These are phyloP conservation scores for Poa pratensis DNA, from an alignment of 176 grass and related monocot species.

Conservation along the genomic window DNA sequence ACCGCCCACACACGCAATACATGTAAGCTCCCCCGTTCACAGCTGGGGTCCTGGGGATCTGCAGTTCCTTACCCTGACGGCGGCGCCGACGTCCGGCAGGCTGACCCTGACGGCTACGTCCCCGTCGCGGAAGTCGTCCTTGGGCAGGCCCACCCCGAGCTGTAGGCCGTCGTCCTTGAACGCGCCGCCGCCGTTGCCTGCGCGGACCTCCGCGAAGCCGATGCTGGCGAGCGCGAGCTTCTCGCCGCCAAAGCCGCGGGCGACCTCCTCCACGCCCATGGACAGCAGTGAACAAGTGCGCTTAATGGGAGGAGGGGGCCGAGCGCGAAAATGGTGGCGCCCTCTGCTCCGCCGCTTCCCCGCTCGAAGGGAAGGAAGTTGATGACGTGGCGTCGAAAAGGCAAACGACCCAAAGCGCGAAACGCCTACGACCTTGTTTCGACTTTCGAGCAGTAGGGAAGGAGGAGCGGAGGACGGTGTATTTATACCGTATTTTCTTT, in stretches of 20 bases:
- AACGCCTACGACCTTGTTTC: neutral
- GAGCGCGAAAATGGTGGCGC: neutral
- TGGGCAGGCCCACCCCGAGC: slow-evolving; percentile 27
- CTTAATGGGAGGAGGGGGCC: neutral
- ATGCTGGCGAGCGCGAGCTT: slow-evolving; percentile 55
- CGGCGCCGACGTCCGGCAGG: slow-evolving; percentile 11
- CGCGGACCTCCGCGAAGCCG: slow-evolving; percentile 44
- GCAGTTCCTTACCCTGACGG: slow-evolving; percentile 41
- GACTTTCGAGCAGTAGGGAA: no score
- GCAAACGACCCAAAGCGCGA: slow-evolving; percentile 5
- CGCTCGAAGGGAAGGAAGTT: neutral
- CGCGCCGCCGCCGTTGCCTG: neutral
- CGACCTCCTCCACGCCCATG: slow-evolving; percentile 34
- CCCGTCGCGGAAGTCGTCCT: slow-evolving; percentile 19
- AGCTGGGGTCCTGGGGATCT: slow-evolving; percentile 21
- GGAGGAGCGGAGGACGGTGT: neutral
- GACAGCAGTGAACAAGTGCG: neutral
- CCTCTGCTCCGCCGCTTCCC: neutral
- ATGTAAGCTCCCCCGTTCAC: no score
- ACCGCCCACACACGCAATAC: no score
- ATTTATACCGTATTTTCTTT: slow-evolving; percentile 9
- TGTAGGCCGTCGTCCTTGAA: slow-evolving; percentile 31
- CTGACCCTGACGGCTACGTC: neutral
- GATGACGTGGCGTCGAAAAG: neutral
- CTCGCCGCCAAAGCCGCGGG: slow-evolving; percentile 8